Evolutionary conservation across 23 red algal genomes (phyloP).

Genomic region (Pyropia yezoensis): DNA sequence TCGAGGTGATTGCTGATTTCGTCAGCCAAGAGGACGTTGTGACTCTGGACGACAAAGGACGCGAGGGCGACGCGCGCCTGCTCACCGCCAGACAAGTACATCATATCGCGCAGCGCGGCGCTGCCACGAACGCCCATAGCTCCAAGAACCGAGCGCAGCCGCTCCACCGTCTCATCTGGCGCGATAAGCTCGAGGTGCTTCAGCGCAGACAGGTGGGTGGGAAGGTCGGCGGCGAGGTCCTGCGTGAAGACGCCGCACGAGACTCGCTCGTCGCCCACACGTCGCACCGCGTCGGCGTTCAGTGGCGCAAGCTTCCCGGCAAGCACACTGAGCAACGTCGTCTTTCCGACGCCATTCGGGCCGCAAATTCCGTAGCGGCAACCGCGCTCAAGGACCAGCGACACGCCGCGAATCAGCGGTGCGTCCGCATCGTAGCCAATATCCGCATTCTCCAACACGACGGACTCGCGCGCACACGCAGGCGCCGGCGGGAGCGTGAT

Average conservation of each 20-base stretch:
- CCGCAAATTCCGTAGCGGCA: slow-evolving; percentile 2
- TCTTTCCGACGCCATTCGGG: slow-evolving; percentile 1
- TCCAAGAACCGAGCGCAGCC: slow-evolving; percentile 6
- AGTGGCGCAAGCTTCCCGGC: slow-evolving; percentile 3
- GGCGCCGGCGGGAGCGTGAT: slow-evolving; percentile 12
- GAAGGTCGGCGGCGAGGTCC: slow-evolving; percentile 15
- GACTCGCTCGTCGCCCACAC: slow-evolving; percentile 12
- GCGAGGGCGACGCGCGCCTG: slow-evolving; percentile 13
- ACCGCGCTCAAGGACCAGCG: slow-evolving; percentile 11
- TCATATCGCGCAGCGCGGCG: slow-evolving; percentile 8
- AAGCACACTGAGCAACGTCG: slow-evolving; percentile 5
- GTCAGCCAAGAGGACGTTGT: slow-evolving; percentile 6
- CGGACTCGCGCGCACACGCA: neutral
- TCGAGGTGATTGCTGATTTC: slow-evolving; percentile 1
- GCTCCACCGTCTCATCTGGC: neutral
- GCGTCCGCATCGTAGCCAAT: slow-evolving; percentile 6
- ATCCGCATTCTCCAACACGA: slow-evolving; percentile 1
- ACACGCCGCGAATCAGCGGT: slow-evolving; percentile 12
- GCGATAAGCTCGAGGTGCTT: neutral
- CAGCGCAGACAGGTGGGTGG: neutral
- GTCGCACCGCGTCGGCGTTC: neutral
- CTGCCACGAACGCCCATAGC: slow-evolving; percentile 4
- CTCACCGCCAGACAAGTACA: slow-evolving; percentile 8
- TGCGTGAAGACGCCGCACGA: slow-evolving; percentile 12
- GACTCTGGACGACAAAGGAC: neutral